Conservation (phyloP, 2,329 filamentous ascomycete genomes). For the Fusarium sp. region DNA sequence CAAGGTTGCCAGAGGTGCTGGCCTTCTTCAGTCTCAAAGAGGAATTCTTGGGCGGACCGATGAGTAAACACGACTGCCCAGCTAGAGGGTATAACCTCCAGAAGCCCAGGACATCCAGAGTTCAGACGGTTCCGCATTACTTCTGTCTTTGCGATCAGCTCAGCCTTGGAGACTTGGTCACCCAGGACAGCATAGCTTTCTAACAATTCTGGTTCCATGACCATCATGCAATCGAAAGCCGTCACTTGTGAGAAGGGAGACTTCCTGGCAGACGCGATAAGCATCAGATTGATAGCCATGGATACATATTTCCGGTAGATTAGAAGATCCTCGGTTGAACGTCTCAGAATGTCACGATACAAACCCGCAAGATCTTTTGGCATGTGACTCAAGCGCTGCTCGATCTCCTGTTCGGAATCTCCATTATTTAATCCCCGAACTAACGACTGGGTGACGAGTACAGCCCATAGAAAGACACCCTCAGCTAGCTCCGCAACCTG, state of each 20-base stretch:
- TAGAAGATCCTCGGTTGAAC: neutral
- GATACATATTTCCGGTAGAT: neutral
- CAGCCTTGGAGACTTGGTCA: rapidly evolving
- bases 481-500: neutral
- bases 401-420: neutral
- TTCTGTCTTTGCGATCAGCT: neutral
- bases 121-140: neutral
- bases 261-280: neutral
- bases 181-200: neutral
- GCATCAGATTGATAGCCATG: neutral
- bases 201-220: neutral
- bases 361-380: neutral
- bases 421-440: slow-evolving; percentile 2
- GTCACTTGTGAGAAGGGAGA: neutral
- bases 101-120: neutral
- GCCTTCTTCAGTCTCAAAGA: neutral
- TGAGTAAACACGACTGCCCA: neutral
- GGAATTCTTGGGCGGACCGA: neutral
- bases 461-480: slow-evolving; percentile 2
- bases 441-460: neutral
- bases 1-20: neutral
- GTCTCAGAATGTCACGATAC: neutral
- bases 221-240: neutral
- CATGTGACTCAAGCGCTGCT: neutral
- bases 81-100: neutral